phyloP scores from a whole-genome alignment of 208 protist genomes.

The Wallacemonas sp. region DNA sequence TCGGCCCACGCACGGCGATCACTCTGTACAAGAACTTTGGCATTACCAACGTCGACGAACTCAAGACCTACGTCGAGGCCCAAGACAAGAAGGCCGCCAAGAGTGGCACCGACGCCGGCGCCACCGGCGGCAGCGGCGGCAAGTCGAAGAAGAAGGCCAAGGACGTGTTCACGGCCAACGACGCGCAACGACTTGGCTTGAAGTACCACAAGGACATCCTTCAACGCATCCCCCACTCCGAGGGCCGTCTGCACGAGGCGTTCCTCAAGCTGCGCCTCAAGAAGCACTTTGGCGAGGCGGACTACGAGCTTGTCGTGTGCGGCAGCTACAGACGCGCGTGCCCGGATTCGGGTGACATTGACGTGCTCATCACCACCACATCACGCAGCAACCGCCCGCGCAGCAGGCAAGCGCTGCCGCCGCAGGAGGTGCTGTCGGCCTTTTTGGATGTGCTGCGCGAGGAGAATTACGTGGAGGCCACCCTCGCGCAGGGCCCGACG shows the following conservation, averaged over 20 bases:
- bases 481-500: constrained; percentile 75
- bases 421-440: constrained; percentile 51
- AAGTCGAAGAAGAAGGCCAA: constrained; percentile 27
- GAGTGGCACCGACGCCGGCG: neutral
- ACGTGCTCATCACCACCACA: constrained; percentile 80
- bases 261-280: constrained; percentile 73
- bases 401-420: neutral
- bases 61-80: constrained; percentile 47
- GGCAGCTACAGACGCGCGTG: constrained; percentile 77
- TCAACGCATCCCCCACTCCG: constrained; percentile 77
- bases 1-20: constrained; percentile 84
- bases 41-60: constrained; percentile 66
- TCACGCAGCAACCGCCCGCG: neutral
- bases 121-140: constrained; percentile 14
- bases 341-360: constrained; percentile 79
- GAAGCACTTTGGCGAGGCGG: constrained; percentile 64
- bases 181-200: constrained; percentile 74
- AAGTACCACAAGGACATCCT: constrained; percentile 84
- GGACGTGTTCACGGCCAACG: constrained; percentile 52
- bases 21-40: constrained; percentile 70
- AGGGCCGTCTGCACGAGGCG: constrained; percentile 80
- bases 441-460: constrained; percentile 62
- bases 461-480: constrained; percentile 83
- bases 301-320: constrained; percentile 77
- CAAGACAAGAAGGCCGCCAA: constrained; percentile 26